Percentiles rank a stretch among this genome's conserved stretches.
phyloP scores from a whole-genome alignment of 768 basidiomycete species.

The Phlebiopsis flavidoalba region DNA sequence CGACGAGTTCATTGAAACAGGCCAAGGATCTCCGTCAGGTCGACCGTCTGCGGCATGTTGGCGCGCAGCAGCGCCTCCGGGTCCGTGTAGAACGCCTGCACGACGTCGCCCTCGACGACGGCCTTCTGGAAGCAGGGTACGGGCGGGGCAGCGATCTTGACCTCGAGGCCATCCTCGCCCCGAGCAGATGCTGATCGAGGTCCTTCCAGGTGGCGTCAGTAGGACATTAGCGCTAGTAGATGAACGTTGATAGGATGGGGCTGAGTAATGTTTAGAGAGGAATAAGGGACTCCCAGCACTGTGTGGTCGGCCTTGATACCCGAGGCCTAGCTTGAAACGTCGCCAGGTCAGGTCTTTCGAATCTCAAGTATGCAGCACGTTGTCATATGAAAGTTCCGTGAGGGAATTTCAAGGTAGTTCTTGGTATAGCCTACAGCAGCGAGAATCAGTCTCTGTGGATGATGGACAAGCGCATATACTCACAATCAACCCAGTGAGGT shows the following conservation, averaged over 20 bases:
- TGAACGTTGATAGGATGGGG: too few relatives aligned
- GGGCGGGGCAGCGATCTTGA: conserved; percentile 6
- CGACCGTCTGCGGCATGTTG: conserved; percentile 18
- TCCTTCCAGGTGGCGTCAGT: conserved; percentile 21
- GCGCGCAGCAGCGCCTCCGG: conserved; percentile 16
- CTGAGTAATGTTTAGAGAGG: too few relatives aligned
- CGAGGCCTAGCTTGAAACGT: conserved; percentile 18
- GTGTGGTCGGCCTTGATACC: conserved; percentile 12
- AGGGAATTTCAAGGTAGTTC: conserved; percentile 25
- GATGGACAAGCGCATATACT: background rate
- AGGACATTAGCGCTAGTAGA: conserved; percentile 21
- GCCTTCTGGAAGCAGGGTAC: conserved; percentile 12
- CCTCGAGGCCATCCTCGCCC: conserved; percentile 18
- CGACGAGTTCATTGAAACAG: conserved; percentile 23
- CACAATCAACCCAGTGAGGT: conserved; percentile 18
- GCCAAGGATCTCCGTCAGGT: conserved; percentile 18
- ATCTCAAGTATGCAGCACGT: conserved; percentile 21
- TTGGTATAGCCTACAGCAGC: conserved; percentile 20
- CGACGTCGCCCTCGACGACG: background rate
- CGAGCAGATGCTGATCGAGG: conserved; percentile 16
- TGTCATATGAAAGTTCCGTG: conserved; percentile 18
- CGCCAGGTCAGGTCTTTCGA: conserved; percentile 21
- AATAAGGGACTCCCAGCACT: conserved; percentile 14
- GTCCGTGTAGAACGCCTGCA: conserved; percentile 13
- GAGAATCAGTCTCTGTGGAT: background rate